Conservation (phyloP, 2,329 filamentous ascomycete species). For the Claviceps capensis region DNA sequence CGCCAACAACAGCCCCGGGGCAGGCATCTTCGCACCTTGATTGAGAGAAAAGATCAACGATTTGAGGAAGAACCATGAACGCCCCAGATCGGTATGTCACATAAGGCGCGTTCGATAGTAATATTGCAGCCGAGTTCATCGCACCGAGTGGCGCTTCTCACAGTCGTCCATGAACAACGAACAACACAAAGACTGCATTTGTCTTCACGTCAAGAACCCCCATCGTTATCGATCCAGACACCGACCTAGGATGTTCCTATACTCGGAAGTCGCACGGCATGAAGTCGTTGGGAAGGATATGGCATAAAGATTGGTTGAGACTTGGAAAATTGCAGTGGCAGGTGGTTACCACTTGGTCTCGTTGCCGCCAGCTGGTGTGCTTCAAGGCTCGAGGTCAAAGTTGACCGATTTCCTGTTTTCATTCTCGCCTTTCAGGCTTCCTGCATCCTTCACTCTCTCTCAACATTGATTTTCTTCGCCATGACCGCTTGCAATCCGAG, state of each 20-base stretch:
- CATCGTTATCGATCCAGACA: neutral
- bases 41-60: constrained; percentile 10
- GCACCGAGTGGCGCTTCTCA: neutral
- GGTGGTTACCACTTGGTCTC: neutral
- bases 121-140: neutral
- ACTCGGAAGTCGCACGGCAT: neutral
- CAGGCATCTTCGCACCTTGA: neutral
- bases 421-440: neutral
- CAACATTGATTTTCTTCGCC: constrained; percentile 2
- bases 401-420: neutral
- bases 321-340: neutral
- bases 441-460: neutral
- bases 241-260: neutral
- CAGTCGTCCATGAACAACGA: neutral
- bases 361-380: neutral
- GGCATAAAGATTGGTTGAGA: neutral
- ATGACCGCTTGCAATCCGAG: constrained; percentile 25
- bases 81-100: constrained; percentile 39
- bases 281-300: neutral
- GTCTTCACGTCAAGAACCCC: neutral
- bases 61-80: constrained; percentile 29
- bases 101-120: neutral
- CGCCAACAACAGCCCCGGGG: neutral
- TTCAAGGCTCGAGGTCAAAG: neutral
- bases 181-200: neutral